Conservation (phyloP, 768 basidiomycete genomes). For the Boletus rex-veris region DNA sequence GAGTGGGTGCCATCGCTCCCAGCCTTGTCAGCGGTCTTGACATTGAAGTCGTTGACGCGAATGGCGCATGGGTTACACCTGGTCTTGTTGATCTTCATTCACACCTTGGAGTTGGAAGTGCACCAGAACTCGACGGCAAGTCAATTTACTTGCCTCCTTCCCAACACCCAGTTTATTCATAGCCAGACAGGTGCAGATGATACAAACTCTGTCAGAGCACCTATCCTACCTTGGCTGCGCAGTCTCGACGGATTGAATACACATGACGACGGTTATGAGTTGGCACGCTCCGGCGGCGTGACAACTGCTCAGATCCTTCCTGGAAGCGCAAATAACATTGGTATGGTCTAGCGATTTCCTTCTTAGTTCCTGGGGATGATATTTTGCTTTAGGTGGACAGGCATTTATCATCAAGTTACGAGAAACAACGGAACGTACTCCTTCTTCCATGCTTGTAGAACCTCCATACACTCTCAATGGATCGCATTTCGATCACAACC, state of each 20-base stretch:
- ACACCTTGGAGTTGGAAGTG: slow-evolving; percentile 42
- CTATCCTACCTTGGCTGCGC: slow-evolving; percentile 63
- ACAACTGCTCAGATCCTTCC: slow-evolving; percentile 47
- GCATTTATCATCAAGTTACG: slow-evolving; percentile 52
- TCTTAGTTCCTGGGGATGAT: background rate
- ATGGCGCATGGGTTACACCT: slow-evolving; percentile 79
- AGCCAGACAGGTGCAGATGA: slow-evolving; percentile 44
- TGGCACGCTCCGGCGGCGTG: slow-evolving; percentile 44
- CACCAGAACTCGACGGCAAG: slow-evolving; percentile 32
- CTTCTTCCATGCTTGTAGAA: slow-evolving; percentile 47
- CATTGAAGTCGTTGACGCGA: slow-evolving; percentile 53
- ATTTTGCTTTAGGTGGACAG: slow-evolving; percentile 39
- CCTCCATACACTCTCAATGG: slow-evolving; percentile 43
- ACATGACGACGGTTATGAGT: slow-evolving; percentile 39
- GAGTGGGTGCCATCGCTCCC: slow-evolving; percentile 46
- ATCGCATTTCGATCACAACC: slow-evolving; percentile 13
- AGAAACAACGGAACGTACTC: slow-evolving; percentile 43
- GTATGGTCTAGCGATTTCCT: background rate
- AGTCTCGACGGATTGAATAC: slow-evolving; percentile 46
- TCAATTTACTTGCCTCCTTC: background rate
- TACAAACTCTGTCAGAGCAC: slow-evolving; percentile 51
- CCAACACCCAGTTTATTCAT: background rate
- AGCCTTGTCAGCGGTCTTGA: slow-evolving; percentile 14
- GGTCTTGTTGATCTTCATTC: slow-evolving; percentile 54
- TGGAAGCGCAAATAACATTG: slow-evolving; percentile 38